Evolutionary conservation across 441 rosid species (phyloP), one percentile per base, ranked within the genome.

Genomic region (Erysimum cheiri): DNA sequence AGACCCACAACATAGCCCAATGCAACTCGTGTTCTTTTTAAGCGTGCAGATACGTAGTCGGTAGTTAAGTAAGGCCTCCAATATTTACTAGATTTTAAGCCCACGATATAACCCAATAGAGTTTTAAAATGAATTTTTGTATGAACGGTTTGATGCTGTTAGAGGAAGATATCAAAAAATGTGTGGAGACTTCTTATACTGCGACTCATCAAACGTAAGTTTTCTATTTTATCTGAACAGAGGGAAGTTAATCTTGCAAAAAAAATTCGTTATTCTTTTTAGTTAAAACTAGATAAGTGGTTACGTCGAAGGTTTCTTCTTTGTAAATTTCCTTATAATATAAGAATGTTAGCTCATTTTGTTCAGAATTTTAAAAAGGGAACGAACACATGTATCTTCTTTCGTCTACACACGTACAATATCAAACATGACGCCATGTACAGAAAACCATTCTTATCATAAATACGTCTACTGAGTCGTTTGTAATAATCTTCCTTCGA

Each of bases 351-450:
- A 15, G 4, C 3, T 29, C 0, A 9, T 35, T 3, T 40, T n/a
- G 15, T 26, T 11, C 39, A 60, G 41, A 50, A 13, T 14, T 14
- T 39, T 6, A n/a, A 47, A 39, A 41, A 50, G n/a, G 29, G 19
- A 6, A 43, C 6, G 2, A 43, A 43, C 63, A 53, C 75, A 53
- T 62, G 63, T 62, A 53, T 61, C 62, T 8, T 41, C 47, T 71
- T 41, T 62, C 2, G 75, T 22, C 47, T 24, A 33, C 62, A 61
- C 69, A 71, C 69, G 62, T 70, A 69, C 29, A 69, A 41, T 10
- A 22, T 22, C 24, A 44, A 15, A n/a, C 54, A 22, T 40, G 61
- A 52, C 61, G 48, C 46, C 8, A 61, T 53, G 31, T 10, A 60
- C 32, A 52, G 47, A 46, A 67, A 60, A 43, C 62, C 55, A 61